Base-by-base conservation (phyloP, 108 stramenopile genomes). In the Cyclotella choctawhatcheeana region DNA sequence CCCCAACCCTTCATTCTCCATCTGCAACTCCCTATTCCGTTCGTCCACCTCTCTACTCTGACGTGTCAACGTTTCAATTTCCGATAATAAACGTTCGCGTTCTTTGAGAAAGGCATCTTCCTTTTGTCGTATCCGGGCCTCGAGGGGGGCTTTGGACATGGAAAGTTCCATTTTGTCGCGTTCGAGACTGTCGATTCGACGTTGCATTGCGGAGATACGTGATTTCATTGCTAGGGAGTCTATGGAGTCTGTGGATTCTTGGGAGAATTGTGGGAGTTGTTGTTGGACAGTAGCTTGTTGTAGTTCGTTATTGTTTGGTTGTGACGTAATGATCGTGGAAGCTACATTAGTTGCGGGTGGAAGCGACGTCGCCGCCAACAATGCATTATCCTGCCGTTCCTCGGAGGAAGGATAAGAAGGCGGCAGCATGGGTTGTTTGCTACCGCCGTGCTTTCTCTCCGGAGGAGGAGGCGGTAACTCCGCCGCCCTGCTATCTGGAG, bases 61-160 rank as follows among this genome's bases (percentile, higher is more conserved):
- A 8, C 35, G 26, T 68, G 83, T 84, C 1, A 85, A 65, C 7
- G 64, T 35, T 29, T 88, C 89, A 53, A 92, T 91, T 65, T 92
- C 91, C 27, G 87, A 59, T 18, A 82, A 21, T 3, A 92, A 68
- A 14, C 85, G 60, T n/a, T 83, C 71, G 30, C 83, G 79, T 76
- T 93, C 89, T 67, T 88, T 92, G 0, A 68, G 33, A 85, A 87
- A 96, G 0, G 66, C 66, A 65, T 93, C 91, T 58, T 96, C 95
- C 69, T 87, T 92, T 67, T 93, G 88, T 31, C 91, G 85, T 45
- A 96, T 78, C 0, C 90, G 84, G 2, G 92, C 91, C 71, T 96
- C 91, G 4, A 96, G 76, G 12, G 92, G 92, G 16, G 95, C 92
- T 71, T 90, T 93, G 56, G 89, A 86, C 90, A 96, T 91, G 65